Evolutionary conservation across 148 eudicot genomes (phyloP), one percentile per base, ranked within the genome.

Genomic region (Silene conica): DNA sequence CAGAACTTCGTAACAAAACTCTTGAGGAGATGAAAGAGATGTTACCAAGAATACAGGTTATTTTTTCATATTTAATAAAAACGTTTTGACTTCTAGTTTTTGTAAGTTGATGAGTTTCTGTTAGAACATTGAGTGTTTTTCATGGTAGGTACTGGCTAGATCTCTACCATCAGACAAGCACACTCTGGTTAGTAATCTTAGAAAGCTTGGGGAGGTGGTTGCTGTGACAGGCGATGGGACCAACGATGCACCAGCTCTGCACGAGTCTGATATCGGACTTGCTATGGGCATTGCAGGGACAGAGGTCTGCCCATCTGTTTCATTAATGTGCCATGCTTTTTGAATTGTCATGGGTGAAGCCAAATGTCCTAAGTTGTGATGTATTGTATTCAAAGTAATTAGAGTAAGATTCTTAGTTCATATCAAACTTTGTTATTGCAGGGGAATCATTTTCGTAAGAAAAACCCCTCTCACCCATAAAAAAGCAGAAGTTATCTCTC

Each of bases 31-130:
- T 89, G 92, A 84, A 78, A 45, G 76, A 82, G 8, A 77, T 81
- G 23, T 73, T 89, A 70, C 96, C 97, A 21, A 83, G 76, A 78
- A 86, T 94, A 74, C 94, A 91, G 98, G 98, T 89, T 19, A 64
- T 46, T 15, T 15, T 0, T 69, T 45, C 19, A 34, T 46, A 56
- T 54, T 66, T 3, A 38, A 18, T 38, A 11, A 23, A 5, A 63
- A 2, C 0, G 4, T 21, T 21, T 12, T 7, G 18, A 63, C 18
- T 14, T 63, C n/a, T 5, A 31, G 20, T 26, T 6, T 14, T 16
- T 16, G 31, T 31, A 31, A 34, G 26, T 22, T 68, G n/a, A 20
- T 45, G 25, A 41, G 15, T 66, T 66, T 66, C 23, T 66, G n/a
- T 22, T 38, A 8, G 8, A 41, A 3, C 20, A 63, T 63, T 14